Conservation (phyloP, 1,139 yeast species). For the Kodamaea ohmeri region DNA sequence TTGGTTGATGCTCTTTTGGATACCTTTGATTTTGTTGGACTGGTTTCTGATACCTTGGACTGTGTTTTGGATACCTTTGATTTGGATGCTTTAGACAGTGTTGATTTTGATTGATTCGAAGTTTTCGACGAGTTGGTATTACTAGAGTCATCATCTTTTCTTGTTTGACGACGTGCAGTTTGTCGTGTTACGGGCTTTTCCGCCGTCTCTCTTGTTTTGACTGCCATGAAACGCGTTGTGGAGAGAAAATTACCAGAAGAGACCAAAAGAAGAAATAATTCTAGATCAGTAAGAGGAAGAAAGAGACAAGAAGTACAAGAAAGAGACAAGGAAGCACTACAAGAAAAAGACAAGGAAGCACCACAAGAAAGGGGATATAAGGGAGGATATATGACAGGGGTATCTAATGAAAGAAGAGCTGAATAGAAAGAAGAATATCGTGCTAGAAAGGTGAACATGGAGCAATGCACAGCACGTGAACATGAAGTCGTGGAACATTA, state of each 20-base stretch:
- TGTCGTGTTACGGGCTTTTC: slow-evolving; percentile 3
- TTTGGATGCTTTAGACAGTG: not conserved
- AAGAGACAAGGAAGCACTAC: no score
- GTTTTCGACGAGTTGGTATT: not conserved
- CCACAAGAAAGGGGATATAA: no score
- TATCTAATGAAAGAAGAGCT: no score
- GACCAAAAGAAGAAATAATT: not conserved
- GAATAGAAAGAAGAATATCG: no score
- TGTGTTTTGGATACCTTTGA: not conserved
- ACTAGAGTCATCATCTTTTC: not conserved
- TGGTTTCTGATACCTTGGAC: no score
- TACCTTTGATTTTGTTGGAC: not conserved
- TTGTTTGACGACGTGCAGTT: slow-evolving; percentile 1
- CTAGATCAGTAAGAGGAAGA: not conserved
- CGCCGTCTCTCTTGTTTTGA: slow-evolving; percentile 2
- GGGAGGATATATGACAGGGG: no score
- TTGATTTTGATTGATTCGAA: not conserved
- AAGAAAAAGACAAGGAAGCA: no score
- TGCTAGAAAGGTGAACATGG: no score
- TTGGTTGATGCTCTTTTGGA: not conserved
- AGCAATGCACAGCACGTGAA: no score
- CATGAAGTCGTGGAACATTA: no score
- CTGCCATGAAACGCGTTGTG: slow-evolving; percentile 3
- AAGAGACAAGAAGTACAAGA: not conserved
- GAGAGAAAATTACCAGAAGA: not conserved